phyloP scores from a whole-genome alignment of 306 rosid species.

The Macrotyloma uniflorum region DNA sequence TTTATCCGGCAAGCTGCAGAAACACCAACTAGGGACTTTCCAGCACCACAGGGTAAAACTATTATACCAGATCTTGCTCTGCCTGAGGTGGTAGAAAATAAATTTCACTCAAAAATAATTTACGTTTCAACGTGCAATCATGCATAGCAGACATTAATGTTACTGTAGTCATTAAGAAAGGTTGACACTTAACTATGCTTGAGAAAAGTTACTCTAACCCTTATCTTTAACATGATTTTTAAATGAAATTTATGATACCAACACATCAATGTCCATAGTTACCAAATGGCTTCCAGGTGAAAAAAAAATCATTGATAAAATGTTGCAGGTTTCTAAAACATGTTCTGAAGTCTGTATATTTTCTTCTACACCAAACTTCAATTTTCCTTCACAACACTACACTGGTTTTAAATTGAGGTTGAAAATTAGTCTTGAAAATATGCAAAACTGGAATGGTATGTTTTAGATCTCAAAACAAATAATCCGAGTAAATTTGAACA shows the following conservation, averaged over 20 bases:
- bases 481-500: background rate
- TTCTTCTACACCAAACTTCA: conserved; percentile 21
- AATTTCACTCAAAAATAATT: conserved; percentile 24
- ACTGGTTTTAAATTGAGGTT: background rate
- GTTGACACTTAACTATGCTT: background rate
- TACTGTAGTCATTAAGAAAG: conserved; percentile 17
- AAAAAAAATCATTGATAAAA: conserved; percentile 19
- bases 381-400: background rate
- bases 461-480: conserved; percentile 12
- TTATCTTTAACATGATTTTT: background rate
- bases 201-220: background rate
- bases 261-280: background rate
- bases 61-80: conserved; percentile 99
- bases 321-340: conserved; percentile 20
- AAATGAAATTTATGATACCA: conserved; percentile 15
- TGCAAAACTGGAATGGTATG: background rate
- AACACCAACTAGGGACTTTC: conserved; percentile 97
- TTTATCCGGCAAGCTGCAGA: conserved; percentile 94
- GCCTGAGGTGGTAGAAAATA: conserved; percentile 53
- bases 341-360: background rate
- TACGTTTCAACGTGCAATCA: conserved; percentile 17
- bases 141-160: conserved; percentile 18
- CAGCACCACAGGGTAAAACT: conserved; percentile 97
- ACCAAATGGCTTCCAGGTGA: background rate
- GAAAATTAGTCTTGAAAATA: conserved; percentile 26